Percentiles rank a stretch among this genome's conserved stretches.
These are phyloP conservation scores for Neurospora sp. DNA, from an alignment of 2,329 filamentous ascomycete species.

Conservation along the genomic window DNA sequence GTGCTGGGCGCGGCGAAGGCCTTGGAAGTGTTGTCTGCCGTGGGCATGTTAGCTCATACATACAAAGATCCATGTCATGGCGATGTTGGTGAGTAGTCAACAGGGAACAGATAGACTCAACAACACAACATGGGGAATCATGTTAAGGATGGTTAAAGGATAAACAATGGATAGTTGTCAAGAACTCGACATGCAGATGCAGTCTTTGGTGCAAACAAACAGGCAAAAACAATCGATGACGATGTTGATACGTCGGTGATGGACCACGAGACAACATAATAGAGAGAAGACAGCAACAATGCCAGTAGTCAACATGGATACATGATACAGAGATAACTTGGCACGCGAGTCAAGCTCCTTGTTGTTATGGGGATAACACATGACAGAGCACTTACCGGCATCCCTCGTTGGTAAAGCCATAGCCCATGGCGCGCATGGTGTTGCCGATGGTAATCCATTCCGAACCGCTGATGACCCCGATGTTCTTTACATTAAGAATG, in stretches of 20 bases:
- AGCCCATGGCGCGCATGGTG: conserved; percentile 48
- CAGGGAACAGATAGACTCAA: background rate
- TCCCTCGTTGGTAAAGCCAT: conserved; percentile 55
- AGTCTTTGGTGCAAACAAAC: background rate
- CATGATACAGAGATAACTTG: background rate
- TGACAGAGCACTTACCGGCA: conserved; percentile 41
- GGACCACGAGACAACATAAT: background rate
- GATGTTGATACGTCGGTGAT: background rate
- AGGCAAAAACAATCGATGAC: background rate
- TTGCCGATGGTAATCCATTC: conserved; percentile 55
- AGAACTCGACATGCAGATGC: background rate
- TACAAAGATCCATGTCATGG: background rate
- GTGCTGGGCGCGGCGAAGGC: conserved; percentile 44
- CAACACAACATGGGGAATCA: background rate
- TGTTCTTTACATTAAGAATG: conserved; percentile 52
- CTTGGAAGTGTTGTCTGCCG: conserved; percentile 50
- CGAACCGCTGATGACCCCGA: conserved; percentile 50
- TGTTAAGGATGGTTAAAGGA: background rate
- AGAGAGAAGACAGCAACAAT: background rate
- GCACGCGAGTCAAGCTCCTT: background rate
- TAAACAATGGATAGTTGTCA: background rate
- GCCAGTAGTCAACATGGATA: background rate
- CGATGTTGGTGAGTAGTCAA: background rate
- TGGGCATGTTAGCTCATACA: conserved; percentile 8
- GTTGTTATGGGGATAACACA: background rate